Conservation (phyloP, 2,329 filamentous ascomycete genomes). For the Parastagonospora avenae region DNA sequence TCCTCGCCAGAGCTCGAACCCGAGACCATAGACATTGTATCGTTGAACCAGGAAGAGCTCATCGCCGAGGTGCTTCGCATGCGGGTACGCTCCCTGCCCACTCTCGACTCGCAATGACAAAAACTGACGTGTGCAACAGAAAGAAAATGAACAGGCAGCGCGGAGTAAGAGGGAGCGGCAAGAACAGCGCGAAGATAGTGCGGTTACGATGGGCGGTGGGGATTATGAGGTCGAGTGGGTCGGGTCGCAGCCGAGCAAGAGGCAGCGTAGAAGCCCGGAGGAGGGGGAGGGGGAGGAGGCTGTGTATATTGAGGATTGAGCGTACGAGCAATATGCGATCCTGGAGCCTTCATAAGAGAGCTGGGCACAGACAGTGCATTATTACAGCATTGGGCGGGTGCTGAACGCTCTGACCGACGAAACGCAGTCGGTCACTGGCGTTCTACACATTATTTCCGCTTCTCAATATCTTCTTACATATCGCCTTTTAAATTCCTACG, state of each 20-base stretch:
- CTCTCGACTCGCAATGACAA: not conserved
- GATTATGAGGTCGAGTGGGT: not conserved
- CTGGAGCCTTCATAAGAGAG: too few relatives aligned
- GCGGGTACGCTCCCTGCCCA: not conserved
- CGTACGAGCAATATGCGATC: not conserved
- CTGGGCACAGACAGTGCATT: too few relatives aligned
- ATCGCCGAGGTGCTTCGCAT: not conserved
- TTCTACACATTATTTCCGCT: too few relatives aligned
- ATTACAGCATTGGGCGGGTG: too few relatives aligned
- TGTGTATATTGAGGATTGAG: not conserved
- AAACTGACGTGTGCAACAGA: not conserved
- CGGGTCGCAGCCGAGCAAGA: not conserved
- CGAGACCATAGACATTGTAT: not conserved
- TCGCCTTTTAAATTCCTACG: too few relatives aligned
- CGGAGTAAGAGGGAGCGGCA: not conserved
- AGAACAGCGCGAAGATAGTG: not conserved
- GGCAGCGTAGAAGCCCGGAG: not conserved
- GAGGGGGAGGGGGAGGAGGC: not conserved
- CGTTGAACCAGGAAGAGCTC: not conserved
- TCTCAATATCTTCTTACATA: too few relatives aligned
- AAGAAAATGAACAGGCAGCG: not conserved
- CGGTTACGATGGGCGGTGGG: not conserved
- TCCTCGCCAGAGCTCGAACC: conserved; percentile 8
- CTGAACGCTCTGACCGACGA: too few relatives aligned
- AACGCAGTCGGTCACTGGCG: too few relatives aligned